Conservation (phyloP, 2,329 filamentous ascomycete genomes). For the Venturia effusa region DNA sequence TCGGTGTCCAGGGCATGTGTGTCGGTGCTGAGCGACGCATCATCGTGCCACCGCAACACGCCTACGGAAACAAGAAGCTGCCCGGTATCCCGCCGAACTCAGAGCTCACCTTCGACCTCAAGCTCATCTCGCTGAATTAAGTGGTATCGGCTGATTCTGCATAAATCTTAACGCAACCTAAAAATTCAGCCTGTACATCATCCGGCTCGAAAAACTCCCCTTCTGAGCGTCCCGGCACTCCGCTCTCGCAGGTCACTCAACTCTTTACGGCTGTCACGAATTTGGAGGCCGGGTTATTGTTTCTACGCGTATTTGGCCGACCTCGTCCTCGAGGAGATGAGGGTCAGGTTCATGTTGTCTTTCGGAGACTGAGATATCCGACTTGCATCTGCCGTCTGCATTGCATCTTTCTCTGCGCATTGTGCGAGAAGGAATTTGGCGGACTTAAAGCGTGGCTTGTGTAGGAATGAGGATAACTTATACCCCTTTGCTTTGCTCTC, state of each 20-base stretch:
- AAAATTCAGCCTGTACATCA: not conserved
- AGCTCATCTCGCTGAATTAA: constrained; percentile 39
- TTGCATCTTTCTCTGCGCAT: constrained; percentile 4
- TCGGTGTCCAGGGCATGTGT: constrained; percentile 85
- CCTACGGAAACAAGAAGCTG: constrained; percentile 74
- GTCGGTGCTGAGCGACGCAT: constrained; percentile 89
- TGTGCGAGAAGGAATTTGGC: not conserved
- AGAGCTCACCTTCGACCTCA: constrained; percentile 75
- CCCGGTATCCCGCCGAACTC: constrained; percentile 88
- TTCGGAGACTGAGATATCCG: constrained; percentile 8
- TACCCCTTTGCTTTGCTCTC: constrained; percentile 4
- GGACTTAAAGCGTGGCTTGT: constrained; percentile 11
- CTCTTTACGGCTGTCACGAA: not conserved
- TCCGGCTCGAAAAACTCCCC: not conserved
- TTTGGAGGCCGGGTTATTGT: not conserved
- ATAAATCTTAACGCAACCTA: not conserved
- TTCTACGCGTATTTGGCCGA: not conserved
- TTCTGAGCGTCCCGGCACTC: constrained; percentile 2
- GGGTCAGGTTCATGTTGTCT: not conserved
- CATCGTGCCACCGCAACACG: constrained; percentile 75
- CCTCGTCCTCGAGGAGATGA: not conserved
- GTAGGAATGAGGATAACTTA: constrained; percentile 12
- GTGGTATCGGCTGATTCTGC: not conserved
- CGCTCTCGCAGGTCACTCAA: not conserved
- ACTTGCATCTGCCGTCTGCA: constrained; percentile 13